Evolutionary conservation across 2,329 filamentous ascomycete species (phyloP), one percentile per base, ranked within the genome.

Genomic region (Fusarium aywerte): DNA sequence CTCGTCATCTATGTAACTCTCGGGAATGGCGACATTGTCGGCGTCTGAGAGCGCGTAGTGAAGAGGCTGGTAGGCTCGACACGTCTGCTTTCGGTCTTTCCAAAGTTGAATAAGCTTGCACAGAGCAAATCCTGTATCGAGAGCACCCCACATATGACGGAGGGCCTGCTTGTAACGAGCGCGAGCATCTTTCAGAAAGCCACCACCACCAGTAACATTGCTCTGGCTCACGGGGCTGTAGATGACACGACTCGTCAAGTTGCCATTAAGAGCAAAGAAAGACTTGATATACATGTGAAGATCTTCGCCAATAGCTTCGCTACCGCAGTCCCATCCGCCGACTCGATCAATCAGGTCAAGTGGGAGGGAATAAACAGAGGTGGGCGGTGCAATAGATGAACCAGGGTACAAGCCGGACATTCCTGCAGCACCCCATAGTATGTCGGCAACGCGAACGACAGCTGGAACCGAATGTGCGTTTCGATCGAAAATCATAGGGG

Each of bases 221-320:
- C 85, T 91, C 75, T 92, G 90, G 77, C 89, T 92, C 58, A 91
- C 89, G 3, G 90, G 89, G 62, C 87, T 89, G 69, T 89, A 80
- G 29, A 92, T 83, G 5, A 89, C 87, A 47, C 85, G 83, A 44
- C 85, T 85, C 13, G 87, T 88, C 53, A 92, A 75, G 73, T 91
- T 88, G 4, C 90, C 90, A 63, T 90, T 90, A 18, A 91, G 83
- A 1, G 89, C 88, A 67, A 92, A 92, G 80, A 92, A 92, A 76
- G 89, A 92, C 81, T 92, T 92, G 65, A 92, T 82, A 74, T 90
- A 90, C 90, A 92, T 92, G 79, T 92, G 90, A 73, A 92, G 78
- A 73, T 92, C 90, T 77, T 92, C 90, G 40, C 90, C 90, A 68
- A 92, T 92, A 20, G 90, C 89, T 62, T 91, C 89, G 2, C 86